phyloP scores from a whole-genome alignment of 805 yeast genomes.

The Candida xyloterini region DNA sequence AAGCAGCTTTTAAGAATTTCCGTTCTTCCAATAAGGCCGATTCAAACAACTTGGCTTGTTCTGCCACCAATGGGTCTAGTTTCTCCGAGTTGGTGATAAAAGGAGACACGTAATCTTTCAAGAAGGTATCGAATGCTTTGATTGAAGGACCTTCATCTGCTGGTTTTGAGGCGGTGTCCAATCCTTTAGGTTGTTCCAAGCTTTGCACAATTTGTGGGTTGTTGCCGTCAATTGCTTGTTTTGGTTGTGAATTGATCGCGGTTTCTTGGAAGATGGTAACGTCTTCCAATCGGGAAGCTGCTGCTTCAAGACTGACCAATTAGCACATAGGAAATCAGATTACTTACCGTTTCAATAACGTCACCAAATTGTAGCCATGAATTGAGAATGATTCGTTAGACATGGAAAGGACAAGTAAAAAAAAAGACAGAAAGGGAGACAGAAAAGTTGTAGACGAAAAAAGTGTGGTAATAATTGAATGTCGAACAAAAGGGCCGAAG shows the following conservation, averaged over 20 bases:
- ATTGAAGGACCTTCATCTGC: slow-evolving; percentile 40
- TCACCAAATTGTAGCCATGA: slow-evolving; percentile 84
- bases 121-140: slow-evolving; percentile 51
- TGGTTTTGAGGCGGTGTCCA: slow-evolving; percentile 15
- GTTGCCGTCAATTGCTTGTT: slow-evolving; percentile 3
- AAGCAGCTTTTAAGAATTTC: slow-evolving; percentile 56
- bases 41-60: slow-evolving; percentile 48
- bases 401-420: slow-evolving; percentile 14
- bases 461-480: not conserved
- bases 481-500: slow-evolving; percentile 17
- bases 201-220: slow-evolving; percentile 15
- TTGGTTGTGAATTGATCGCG: slow-evolving; percentile 5
- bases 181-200: slow-evolving; percentile 22
- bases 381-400: slow-evolving; percentile 45
- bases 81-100: slow-evolving; percentile 51
- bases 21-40: slow-evolving; percentile 59
- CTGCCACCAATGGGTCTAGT: slow-evolving; percentile 55
- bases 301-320: slow-evolving; percentile 1
- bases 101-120: slow-evolving; percentile 54
- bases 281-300: slow-evolving; percentile 65
- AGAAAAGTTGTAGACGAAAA: not conserved
- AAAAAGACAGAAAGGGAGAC: not conserved
- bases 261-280: slow-evolving; percentile 76
- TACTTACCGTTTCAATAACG: slow-evolving; percentile 63
- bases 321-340: not conserved